phyloP scores from a whole-genome alignment of 2,329 filamentous ascomycete genomes.

The Chaetomiaceae sp. region DNA sequence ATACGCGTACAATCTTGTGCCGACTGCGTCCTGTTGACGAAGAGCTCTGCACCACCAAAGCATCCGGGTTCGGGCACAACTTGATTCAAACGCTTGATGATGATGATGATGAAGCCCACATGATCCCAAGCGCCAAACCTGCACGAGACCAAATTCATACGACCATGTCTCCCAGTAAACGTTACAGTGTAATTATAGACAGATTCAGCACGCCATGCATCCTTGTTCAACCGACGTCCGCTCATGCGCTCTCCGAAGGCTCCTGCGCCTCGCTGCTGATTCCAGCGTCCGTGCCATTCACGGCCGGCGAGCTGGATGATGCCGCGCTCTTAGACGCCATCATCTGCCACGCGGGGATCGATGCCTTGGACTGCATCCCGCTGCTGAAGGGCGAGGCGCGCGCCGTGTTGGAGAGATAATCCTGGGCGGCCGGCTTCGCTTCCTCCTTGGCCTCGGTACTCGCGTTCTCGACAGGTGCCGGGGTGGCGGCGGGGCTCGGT shows the following conservation, averaged over 20 bases:
- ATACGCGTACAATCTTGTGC: too few species aligned
- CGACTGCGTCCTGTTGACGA: too few species aligned
- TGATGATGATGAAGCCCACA: not conserved
- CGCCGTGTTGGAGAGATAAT: constrained; percentile 34
- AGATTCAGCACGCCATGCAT: not conserved
- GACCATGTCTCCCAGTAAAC: not conserved
- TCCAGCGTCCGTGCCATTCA: constrained; percentile 14
- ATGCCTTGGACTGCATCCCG: constrained; percentile 54
- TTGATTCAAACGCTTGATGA: too few species aligned
- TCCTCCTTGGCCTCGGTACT: constrained; percentile 33
- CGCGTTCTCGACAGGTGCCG: constrained; percentile 29
- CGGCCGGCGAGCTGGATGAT: constrained; percentile 10
- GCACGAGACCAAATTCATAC: not conserved
- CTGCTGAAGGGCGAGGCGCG: constrained; percentile 46
- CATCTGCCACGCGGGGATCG: constrained; percentile 78
- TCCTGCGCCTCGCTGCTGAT: constrained; percentile 17
- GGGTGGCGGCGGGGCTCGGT: constrained; percentile 22
- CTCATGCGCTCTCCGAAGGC: constrained; percentile 12
- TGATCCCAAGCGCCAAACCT: not conserved
- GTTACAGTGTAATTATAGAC: not conserved
- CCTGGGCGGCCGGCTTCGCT: constrained; percentile 33
- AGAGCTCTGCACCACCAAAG: too few species aligned
- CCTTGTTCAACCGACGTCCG: not conserved
- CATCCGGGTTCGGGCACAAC: too few species aligned
- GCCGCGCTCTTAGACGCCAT: constrained; percentile 50